These are phyloP conservation scores for Mortierella sp. DNA, from an alignment of 371 early-diverging fungal species.

Conservation along the genomic window DNA sequence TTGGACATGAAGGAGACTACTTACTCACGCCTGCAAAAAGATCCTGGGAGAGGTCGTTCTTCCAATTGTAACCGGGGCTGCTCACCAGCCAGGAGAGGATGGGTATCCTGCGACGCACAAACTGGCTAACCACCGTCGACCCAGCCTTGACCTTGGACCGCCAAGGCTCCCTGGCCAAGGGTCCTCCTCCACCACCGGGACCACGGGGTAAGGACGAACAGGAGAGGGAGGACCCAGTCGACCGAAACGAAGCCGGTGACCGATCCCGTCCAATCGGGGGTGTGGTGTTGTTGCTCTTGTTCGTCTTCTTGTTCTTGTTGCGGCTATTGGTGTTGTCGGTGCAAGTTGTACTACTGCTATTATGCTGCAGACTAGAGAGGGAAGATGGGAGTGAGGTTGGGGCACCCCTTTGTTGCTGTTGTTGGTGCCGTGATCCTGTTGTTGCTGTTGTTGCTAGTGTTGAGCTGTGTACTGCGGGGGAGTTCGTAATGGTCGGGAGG, in stretches of 20 bases:
- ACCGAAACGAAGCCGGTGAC: conserved; percentile 6
- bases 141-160: background rate
- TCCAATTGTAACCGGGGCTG: conserved; percentile 44
- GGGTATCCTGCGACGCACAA: conserved; percentile 23
- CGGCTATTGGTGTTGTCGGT: background rate
- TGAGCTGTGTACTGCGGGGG: background rate
- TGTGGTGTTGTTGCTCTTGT: background rate
- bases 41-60: conserved; percentile 25
- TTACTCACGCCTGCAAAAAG: conserved; percentile 49
- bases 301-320: background rate
- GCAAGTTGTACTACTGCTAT: background rate
- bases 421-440: background rate
- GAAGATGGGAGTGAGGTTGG: background rate
- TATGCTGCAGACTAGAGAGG: background rate
- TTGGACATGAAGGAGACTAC: background rate
- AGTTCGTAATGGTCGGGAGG: background rate
- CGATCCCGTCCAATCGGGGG: background rate
- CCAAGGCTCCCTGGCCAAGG: conserved; percentile 9
- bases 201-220: background rate
- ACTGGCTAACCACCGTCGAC: background rate
- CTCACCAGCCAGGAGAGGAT: conserved; percentile 38
- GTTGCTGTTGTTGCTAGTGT: background rate
- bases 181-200: background rate
- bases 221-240: background rate
- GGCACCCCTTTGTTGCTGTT: background rate